phyloP scores from a whole-genome alignment of 179 eudicot species.

The Amaranthus tricolor region DNA sequence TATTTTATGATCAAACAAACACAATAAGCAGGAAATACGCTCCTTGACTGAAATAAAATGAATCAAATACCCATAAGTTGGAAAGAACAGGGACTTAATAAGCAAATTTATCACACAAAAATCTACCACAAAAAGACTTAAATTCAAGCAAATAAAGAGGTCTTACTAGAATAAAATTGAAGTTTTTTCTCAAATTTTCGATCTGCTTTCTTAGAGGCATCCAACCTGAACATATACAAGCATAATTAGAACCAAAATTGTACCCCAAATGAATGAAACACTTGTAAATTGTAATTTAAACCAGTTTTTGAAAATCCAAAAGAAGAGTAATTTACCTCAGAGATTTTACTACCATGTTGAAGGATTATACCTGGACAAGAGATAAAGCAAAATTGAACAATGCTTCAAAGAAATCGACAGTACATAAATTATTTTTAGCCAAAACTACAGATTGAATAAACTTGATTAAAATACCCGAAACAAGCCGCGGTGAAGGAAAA shows the following conservation, averaged over 20 bases:
- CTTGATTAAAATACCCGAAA: no score
- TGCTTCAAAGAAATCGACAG: neutral
- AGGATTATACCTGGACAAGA: neutral
- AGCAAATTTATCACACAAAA: no score
- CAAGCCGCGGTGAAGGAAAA: no score
- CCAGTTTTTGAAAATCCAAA: neutral
- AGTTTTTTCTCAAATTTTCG: conserved; percentile 71
- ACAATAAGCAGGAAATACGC: neutral
- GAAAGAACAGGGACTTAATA: no score
- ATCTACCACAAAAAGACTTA: neutral
- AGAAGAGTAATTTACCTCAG: conserved; percentile 17
- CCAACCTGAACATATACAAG: conserved; percentile 32
- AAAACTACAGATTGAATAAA: no score
- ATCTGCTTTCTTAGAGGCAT: conserved; percentile 46
- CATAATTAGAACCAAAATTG: neutral
- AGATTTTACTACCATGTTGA: conserved; percentile 27
- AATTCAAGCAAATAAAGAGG: neutral
- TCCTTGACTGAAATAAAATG: no score
- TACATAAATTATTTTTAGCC: conserved; percentile 4
- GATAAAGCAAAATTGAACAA: neutral
- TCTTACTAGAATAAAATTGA: conserved; percentile 68
- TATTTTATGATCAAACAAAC: neutral
- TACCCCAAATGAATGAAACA: neutral
- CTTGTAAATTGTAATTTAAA: neutral
- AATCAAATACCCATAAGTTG: no score